Base-by-base conservation (phyloP, 257 asterid species). In the Gentiana straminea region DNA sequence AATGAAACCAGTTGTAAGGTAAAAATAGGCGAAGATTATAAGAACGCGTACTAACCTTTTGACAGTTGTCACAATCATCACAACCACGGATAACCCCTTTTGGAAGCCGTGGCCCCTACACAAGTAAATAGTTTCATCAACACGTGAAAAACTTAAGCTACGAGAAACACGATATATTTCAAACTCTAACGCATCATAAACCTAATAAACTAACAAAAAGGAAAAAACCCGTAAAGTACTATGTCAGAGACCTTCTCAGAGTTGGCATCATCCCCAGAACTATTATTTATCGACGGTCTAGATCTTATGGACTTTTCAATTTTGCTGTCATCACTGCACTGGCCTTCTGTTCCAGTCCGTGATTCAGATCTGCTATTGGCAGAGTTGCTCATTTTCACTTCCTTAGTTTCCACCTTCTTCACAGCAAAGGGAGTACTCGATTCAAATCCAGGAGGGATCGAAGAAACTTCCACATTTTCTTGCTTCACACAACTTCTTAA, bases 401-500 rank as follows among this genome's bases (percentile, higher is more conserved):
- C 77, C 57, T 75, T 67, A 60, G 56, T 68, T 50, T 74, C 81
- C 54, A 72, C 75, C 77, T 70, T 88, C 74, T 81, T 81, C 52
- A 81, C 58, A 68, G 82, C 69, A 73, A 81, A 79, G 64, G 94
- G 83, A 41, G 69, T 79, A 68, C 85, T 75, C 56, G 95, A 76
- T 84, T 92, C 99, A 59, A 92, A 92, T 59, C 97, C 97, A 56
- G 98, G 95, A 24, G 98, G 98, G 59, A 90, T 82, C 53, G 90
- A 63, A 54, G 94, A 62, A 35, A 76, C 68, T 46, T 84, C 89
- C 87, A 87, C 76, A 73, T 73, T 75, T 63, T 91, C 95, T 60
- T 80, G 94, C 73, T 87, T 80, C 50, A 72, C 72, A 58, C 84
- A 70, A 70, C 76, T 79, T 56, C 86, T 83, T 58, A 82, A 80